Conservation (phyloP, 164 flowering plant genomes). For the Dillenia suffruticosa region DNA sequence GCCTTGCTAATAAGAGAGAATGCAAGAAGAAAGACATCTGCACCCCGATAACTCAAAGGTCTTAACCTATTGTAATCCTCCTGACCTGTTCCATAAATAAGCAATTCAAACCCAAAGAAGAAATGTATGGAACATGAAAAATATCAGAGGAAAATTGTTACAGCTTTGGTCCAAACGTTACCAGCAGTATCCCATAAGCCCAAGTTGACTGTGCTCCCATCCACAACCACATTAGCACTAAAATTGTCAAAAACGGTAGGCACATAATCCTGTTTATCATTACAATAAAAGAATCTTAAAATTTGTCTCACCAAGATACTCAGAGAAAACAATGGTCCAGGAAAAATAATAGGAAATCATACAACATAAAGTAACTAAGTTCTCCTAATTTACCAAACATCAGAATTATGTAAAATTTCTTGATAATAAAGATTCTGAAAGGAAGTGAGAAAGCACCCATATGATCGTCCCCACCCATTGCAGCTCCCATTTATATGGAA, state of each 20-base stretch:
- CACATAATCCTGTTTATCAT: conserved; percentile 49
- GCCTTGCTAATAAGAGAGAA: conserved; percentile 73
- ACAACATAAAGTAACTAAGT: too few relatives aligned
- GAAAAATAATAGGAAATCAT: too few relatives aligned
- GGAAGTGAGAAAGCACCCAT: too few relatives aligned
- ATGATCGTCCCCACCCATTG: too few relatives aligned
- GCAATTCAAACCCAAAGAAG: neutral
- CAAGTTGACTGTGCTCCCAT: conserved; percentile 25
- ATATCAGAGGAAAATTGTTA: neutral
- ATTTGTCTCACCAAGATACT: too few relatives aligned
- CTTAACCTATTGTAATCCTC: conserved; percentile 18
- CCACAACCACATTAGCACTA: too few relatives aligned
- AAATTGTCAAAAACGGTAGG: conserved; percentile 18
- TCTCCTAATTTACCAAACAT: too few relatives aligned
- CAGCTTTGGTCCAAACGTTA: conserved; percentile 9
- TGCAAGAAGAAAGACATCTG: conserved; percentile 66
- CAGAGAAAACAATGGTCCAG: too few relatives aligned
- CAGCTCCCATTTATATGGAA: too few relatives aligned
- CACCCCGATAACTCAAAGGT: conserved; percentile 62
- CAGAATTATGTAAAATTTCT: too few relatives aligned
- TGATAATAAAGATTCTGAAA: too few relatives aligned
- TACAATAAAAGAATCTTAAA: neutral
- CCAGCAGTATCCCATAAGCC: conserved; percentile 76
- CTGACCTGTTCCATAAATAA: conserved; percentile 34
- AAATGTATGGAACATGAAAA: neutral